A percentile compares a stretch with the other conserved stretches of the same genome.
Evolutionary conservation across 1,284 basidiomycete species (phyloP).

Genomic region (Trametes versicolor): DNA sequence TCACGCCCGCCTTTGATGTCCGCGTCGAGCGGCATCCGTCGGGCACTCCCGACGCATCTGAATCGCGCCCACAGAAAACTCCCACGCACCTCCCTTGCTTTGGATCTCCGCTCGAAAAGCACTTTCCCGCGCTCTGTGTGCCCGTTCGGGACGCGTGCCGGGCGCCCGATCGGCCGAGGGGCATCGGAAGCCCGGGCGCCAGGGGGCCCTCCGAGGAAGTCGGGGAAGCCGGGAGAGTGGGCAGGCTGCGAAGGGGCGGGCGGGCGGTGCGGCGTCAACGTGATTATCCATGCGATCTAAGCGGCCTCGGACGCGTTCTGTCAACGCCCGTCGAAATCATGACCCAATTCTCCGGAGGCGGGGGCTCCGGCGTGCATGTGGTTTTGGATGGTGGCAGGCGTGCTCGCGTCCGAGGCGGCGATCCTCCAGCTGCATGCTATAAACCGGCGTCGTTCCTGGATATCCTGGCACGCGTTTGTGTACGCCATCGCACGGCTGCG

Average conservation of each 20-base stretch:
- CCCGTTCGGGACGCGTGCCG: constrained; percentile 2
- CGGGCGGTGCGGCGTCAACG: constrained; percentile 18
- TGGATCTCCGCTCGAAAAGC: constrained; percentile 7
- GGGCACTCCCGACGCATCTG: not conserved
- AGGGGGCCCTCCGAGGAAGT: constrained; percentile 20
- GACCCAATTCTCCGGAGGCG: too few species aligned
- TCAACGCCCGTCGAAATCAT: not conserved
- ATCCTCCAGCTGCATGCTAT: too few species aligned
- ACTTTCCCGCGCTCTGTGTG: not conserved
- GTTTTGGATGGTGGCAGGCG: too few species aligned
- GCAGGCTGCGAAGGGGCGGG: too few species aligned
- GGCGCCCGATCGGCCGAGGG: constrained; percentile 17
- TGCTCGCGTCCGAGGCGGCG: too few species aligned
- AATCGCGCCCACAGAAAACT: not conserved
- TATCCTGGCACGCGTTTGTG: not conserved
- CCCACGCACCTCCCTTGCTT: constrained; percentile 4
- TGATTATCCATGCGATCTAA: constrained; percentile 3
- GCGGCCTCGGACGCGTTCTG: constrained; percentile 3
- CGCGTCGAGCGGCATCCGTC: constrained; percentile 1
- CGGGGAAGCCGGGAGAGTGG: constrained; percentile 13
- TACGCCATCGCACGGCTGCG: not conserved
- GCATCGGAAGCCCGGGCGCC: constrained; percentile 8
- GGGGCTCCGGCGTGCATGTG: too few species aligned
- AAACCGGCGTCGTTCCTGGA: not conserved
- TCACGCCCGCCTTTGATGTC: constrained; percentile 10